Percentiles rank a stretch among this genome's conserved stretches.
Conservation (phyloP, 257 asterid species). For the Haberlea rhodopensis region DNA sequence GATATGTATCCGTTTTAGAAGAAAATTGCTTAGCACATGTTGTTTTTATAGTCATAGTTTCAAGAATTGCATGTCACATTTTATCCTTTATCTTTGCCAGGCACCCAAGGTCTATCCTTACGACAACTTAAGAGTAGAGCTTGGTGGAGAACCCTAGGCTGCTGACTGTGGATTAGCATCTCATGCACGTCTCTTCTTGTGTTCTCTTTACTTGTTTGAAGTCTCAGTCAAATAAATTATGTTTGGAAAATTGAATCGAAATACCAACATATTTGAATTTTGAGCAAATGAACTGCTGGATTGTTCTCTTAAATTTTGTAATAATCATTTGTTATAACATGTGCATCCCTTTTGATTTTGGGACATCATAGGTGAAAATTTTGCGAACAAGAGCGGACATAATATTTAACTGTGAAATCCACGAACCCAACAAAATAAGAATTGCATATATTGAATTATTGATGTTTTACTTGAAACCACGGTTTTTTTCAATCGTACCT, state of each 20-base stretch:
- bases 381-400: too few species aligned
- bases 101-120: slow-evolving; percentile 74
- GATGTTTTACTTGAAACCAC: too few species aligned
- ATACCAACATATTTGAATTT: background rate
- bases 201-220: background rate
- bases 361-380: too few species aligned
- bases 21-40: background rate
- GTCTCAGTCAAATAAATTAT: slow-evolving; percentile 20
- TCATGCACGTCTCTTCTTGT: background rate
- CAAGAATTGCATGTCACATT: background rate
- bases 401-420: too few species aligned
- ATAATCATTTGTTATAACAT: background rate
- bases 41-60: background rate
- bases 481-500: too few species aligned
- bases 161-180: slow-evolving; percentile 7
- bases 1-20: background rate
- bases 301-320: background rate
- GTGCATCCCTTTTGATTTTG: too few species aligned
- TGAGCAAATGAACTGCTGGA: background rate
- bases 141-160: slow-evolving; percentile 51
- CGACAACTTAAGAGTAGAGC: slow-evolving; percentile 82
- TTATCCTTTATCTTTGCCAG: slow-evolving; percentile 21
- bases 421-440: too few species aligned
- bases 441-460: too few species aligned
- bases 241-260: background rate